Evolutionary conservation across 441 rosid genomes (phyloP).

Genomic region (Gossypium lobatum): DNA sequence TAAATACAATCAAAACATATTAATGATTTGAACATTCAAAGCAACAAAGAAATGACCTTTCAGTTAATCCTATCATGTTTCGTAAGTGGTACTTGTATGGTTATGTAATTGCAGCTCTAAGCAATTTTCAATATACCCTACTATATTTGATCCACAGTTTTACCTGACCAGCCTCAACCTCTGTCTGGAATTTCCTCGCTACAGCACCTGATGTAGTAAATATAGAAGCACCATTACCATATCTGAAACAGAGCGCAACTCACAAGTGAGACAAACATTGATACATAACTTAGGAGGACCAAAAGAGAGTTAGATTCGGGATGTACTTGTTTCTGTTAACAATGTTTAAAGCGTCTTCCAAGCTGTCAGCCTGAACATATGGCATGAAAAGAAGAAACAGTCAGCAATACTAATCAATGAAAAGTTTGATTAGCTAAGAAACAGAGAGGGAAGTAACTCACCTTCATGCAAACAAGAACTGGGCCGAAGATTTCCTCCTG

Average conservation of each 20-base stretch:
- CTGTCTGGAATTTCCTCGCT: constrained; percentile 47
- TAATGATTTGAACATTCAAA: background rate
- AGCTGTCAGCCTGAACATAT: constrained; percentile 49
- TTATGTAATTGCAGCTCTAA: background rate
- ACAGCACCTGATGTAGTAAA: constrained; percentile 36
- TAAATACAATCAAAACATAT: constrained; percentile 21
- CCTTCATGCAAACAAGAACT: constrained; percentile 88
- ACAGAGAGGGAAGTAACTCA: constrained; percentile 21
- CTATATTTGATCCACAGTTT: background rate
- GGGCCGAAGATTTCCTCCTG: constrained; percentile 99
- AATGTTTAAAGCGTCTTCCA: constrained; percentile 38
- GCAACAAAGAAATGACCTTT: constrained; percentile 1
- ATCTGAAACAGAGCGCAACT: constrained; percentile 30
- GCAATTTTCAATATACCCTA: background rate
- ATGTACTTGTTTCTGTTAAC: constrained; percentile 62
- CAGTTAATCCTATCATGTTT: background rate
- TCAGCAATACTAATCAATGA: background rate
- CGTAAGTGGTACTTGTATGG: background rate
- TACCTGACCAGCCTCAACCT: constrained; percentile 59
- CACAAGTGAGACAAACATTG: background rate
- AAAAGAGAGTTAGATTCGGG: background rate
- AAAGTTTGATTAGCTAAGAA: constrained; percentile 4
- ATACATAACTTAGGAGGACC: background rate
- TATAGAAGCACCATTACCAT: constrained; percentile 44
- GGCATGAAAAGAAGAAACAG: background rate